Evolutionary conservation across 192 early-diverging fungal genomes (phyloP), one percentile per base, ranked within the genome.

Genomic region (Entomortierella beljakovae): DNA sequence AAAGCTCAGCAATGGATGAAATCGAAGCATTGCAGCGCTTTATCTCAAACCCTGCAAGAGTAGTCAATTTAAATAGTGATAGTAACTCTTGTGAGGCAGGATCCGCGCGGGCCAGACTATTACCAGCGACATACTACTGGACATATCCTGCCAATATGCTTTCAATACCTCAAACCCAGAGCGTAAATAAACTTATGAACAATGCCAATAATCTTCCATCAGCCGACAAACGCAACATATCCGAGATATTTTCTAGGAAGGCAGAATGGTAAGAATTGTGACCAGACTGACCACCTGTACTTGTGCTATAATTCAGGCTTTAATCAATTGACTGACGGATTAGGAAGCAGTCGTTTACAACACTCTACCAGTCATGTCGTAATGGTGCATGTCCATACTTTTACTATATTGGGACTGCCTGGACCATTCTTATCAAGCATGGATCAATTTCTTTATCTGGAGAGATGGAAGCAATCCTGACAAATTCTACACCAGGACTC

Each of bases 301-400:
- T 59, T 5, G 28, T 56, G 31, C 28, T 40, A 13, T 33, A 56
- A 20, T 32, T 4, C 0, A 23, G 11, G n/a, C n/a, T 37, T 20
- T 37, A 8, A 32, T 18, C 7, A 46, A 7, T 46, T n/a, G 25
- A 28, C 26, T 46, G 6, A n/a, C 29, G 37, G 29, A 15, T 20
- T 59, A 81, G 80, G 80, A 74, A 73, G 25, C 66, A 81, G 31
- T 35, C 80, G 8, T 81, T 81, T 56, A 59, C 32, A 11, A 49
- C 80, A 0, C 20, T 81, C 18, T 81, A 74, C 43, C 67, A 64
- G 22, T 31, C 62, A 6, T 71, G 38, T 28, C 80, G 70, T 1
- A 69, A 70, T 38, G 71, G 80, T n/a, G 38, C 61, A 0, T 81
- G 80, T 23, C 56, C 69, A 6, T 69, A 69, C 34, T 81, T 81